Evolutionary conservation across 495 filamentous ascomycete genomes (phyloP).

Genomic region (Lasiosphaeria hispida): DNA sequence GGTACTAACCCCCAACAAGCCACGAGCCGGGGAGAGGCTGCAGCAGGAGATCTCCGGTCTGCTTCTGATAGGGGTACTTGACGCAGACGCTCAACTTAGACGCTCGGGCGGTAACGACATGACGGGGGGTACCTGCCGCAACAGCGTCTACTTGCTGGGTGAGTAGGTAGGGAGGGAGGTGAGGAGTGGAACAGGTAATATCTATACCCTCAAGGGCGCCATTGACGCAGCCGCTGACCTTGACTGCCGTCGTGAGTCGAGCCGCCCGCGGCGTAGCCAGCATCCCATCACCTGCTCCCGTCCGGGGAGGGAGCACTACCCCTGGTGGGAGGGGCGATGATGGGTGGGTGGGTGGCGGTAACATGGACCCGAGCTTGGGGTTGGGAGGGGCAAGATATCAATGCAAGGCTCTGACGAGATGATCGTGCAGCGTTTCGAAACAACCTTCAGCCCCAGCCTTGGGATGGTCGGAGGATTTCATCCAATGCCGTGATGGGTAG

Average conservation of each 20-base stretch:
- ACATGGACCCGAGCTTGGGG: background rate
- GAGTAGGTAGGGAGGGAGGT: background rate
- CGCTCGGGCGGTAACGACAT: conserved; percentile 18
- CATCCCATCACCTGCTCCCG: background rate
- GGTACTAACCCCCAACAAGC: conserved; percentile 10
- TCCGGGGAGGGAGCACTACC: background rate
- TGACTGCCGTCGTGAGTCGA: background rate
- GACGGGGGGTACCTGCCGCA: background rate
- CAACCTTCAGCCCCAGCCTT: conserved; percentile 10
- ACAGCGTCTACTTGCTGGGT: background rate
- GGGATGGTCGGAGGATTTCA: conserved; percentile 4
- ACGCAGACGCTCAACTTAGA: conserved; percentile 21
- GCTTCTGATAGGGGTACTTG: conserved; percentile 17
- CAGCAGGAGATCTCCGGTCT: conserved; percentile 19
- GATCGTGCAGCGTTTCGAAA: conserved; percentile 19
- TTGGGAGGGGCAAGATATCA: conserved; percentile 10
- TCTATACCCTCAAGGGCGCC: background rate
- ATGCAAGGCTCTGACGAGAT: conserved; percentile 9
- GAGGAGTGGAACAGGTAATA: background rate
- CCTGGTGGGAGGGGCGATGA: background rate
- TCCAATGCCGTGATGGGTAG: conserved; percentile 16
- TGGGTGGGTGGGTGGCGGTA: background rate
- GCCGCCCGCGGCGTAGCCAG: background rate
- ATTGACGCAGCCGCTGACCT: conserved; percentile 14
- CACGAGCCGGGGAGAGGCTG: conserved; percentile 4